phyloP scores from a whole-genome alignment of 192 early-diverging fungal genomes.

The Neocallimastix lanati region DNA sequence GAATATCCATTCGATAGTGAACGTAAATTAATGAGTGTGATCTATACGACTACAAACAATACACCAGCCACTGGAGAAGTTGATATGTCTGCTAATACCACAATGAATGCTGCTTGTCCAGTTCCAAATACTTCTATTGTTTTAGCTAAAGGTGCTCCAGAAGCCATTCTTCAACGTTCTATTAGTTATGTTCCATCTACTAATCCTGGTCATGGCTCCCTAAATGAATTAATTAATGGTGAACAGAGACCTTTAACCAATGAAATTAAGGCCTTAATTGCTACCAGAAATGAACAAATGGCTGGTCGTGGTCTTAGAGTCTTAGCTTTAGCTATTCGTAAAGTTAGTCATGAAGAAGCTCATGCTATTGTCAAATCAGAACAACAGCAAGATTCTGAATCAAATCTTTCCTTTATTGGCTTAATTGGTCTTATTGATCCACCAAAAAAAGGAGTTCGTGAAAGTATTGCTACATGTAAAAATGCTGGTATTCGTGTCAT shows the following conservation, averaged over 20 bases:
- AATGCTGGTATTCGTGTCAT: slow-evolving; percentile 85
- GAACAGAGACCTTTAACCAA: not conserved
- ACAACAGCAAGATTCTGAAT: slow-evolving; percentile 32
- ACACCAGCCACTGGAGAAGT: not conserved
- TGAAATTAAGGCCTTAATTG: slow-evolving; percentile 8
- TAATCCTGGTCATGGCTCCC: not conserved
- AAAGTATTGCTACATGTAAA: slow-evolving; percentile 64
- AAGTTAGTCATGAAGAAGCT: slow-evolving; percentile 39
- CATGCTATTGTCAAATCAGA: slow-evolving; percentile 17
- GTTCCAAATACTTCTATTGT: slow-evolving; percentile 24
- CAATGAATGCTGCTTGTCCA: not conserved
- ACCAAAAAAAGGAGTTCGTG: slow-evolving; percentile 60
- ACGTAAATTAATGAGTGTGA: slow-evolving; percentile 84
- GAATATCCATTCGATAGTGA: slow-evolving; percentile 55
- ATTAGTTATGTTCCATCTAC: slow-evolving; percentile 23
- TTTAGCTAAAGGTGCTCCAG: slow-evolving; percentile 81
- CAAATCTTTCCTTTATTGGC: slow-evolving; percentile 67
- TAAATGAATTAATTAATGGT: slow-evolving; percentile 2
- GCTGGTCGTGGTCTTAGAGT: slow-evolving; percentile 74
- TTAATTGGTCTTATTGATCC: slow-evolving; percentile 90
- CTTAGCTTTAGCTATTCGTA: slow-evolving; percentile 56
- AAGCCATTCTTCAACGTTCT: slow-evolving; percentile 63
- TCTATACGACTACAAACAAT: slow-evolving; percentile 23
- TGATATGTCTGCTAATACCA: not conserved
- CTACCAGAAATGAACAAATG: slow-evolving; percentile 37